Percentiles rank a stretch among this genome's conserved stretches.
phyloP scores from a whole-genome alignment of 2,329 filamentous ascomycete genomes.

The Fusarium abutilonis region DNA sequence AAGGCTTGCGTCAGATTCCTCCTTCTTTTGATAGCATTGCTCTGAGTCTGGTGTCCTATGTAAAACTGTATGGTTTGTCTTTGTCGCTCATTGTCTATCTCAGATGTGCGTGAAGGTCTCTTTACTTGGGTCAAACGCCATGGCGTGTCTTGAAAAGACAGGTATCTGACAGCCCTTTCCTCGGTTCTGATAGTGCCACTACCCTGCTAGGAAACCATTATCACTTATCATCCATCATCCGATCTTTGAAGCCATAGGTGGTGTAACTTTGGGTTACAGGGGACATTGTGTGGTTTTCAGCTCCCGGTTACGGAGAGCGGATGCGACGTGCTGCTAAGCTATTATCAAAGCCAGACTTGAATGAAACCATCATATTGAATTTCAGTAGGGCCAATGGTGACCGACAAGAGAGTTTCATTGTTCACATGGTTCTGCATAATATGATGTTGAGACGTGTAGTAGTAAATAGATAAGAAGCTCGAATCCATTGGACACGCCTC shows the following conservation, averaged over 20 bases:
- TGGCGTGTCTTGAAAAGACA: constrained; percentile 24
- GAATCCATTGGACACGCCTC: constrained; percentile 29
- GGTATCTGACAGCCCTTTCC: constrained; percentile 7
- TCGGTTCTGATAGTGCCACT: constrained; percentile 14
- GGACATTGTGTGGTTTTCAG: constrained; percentile 1
- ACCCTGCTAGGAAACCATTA: constrained; percentile 6
- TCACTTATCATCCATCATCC: constrained; percentile 27
- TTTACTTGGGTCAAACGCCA: constrained; percentile 15
- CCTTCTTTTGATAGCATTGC: constrained; percentile 41
- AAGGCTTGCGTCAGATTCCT: constrained; percentile 33
- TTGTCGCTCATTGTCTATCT: constrained; percentile 4
- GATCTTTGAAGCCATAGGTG: constrained; percentile 32
- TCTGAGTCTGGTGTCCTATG: constrained; percentile 40
- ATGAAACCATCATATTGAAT: not conserved
- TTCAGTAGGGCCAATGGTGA: not conserved
- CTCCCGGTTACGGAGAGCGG: constrained; percentile 2
- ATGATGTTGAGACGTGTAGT: not conserved
- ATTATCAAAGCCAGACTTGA: constrained; percentile 1
- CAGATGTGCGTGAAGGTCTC: constrained; percentile 14
- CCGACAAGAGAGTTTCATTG: constrained; percentile 1
- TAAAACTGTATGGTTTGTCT: constrained; percentile 34
- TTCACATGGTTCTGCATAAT: constrained; percentile 12
- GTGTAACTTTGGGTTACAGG: constrained; percentile 11
- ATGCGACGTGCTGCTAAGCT: constrained; percentile 15
- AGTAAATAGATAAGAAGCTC: constrained; percentile 35